Evolutionary conservation across 805 yeast species (phyloP).

Genomic region (Kluyveromyces starmeri): DNA sequence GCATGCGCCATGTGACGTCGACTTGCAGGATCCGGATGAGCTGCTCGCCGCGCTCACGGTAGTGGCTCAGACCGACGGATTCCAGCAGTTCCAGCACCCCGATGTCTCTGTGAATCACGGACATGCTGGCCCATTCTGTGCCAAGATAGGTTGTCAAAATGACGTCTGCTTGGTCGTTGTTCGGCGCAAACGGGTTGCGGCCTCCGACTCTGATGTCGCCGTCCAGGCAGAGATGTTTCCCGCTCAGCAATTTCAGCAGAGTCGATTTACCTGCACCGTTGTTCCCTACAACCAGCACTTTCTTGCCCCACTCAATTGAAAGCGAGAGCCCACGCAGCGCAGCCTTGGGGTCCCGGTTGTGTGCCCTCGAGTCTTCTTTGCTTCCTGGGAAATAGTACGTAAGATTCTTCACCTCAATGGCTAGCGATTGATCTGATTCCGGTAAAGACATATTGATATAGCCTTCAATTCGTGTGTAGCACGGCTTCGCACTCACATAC

Average conservation of each 20-base stretch:
- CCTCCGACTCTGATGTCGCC: slow-evolving; percentile 74
- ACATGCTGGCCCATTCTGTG: slow-evolving; percentile 95
- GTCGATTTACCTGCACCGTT: slow-evolving; percentile 98
- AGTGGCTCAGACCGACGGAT: slow-evolving; percentile 76
- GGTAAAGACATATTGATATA: too few relatives aligned
- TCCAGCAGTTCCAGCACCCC: slow-evolving; percentile 72
- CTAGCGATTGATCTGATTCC: too few relatives aligned
- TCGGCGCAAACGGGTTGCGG: slow-evolving; percentile 73
- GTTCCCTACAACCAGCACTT: slow-evolving; percentile 81
- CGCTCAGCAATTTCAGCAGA: slow-evolving; percentile 72
- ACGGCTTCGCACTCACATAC: too few relatives aligned
- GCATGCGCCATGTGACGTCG: slow-evolving; percentile 88
- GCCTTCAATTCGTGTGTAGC: too few relatives aligned
- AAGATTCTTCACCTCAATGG: slow-evolving; percentile 56
- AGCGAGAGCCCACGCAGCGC: slow-evolving; percentile 62
- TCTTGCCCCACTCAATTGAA: slow-evolving; percentile 56
- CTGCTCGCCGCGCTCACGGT: slow-evolving; percentile 64
- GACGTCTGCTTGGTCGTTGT: slow-evolving; percentile 33
- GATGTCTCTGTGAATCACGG: slow-evolving; percentile 82
- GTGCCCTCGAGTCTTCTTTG: slow-evolving; percentile 38
- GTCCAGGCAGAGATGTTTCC: slow-evolving; percentile 72
- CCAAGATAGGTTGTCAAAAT: slow-evolving; percentile 73
- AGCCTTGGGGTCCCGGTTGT: too few relatives aligned
- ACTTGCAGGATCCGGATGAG: slow-evolving; percentile 74
- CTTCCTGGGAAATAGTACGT: slow-evolving; percentile 59